Evolutionary conservation across 2,329 filamentous ascomycete genomes (phyloP), one percentile per base, ranked within the genome.

Genomic region (Amylocarpus encephaloides): DNA sequence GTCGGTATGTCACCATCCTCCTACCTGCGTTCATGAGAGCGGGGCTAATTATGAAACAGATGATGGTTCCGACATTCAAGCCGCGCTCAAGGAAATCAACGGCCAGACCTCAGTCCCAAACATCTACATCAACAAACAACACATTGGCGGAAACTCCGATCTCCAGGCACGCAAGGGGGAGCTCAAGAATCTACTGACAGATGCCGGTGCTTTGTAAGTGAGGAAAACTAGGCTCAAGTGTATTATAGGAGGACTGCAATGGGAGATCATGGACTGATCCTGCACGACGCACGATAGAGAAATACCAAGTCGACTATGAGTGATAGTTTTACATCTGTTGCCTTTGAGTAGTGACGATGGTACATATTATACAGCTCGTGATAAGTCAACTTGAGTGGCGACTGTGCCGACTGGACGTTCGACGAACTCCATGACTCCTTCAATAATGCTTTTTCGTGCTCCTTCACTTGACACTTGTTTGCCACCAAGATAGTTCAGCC

Each of bases 141-240:
- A 96, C 73, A 94, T 98, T 68, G 93, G 93, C 57, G 93, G 93
- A 61, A 97, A 97, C 80, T 95, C 89, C 19, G 92, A 93, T 62
- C 70, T 94, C 57, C 85, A 91, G 72, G 76, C 72, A 1, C 68
- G 68, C 47, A 80, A 77, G 70, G 80, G 79, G 70, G 67, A 94
- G 59, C 71, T 97, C 48, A 78, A 82, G 59, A 63, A 64, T 30
- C 69, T 93, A 60, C 72, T 88, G 67, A 77, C 78, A 71, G 73
- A 73, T 43, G 85, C 81, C 57, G 77, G 78, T 63, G 85, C 84
- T 59, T 54, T 84, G 56, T 86, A 74, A 71, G 48, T 11, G 5
- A 19, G 12, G 4, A 13, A 36, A 4, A 36, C 5, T 13, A 10
- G 12, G 15, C 15, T 10, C 4, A 15, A 40, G 13, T 40, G 38